phyloP scores from a whole-genome alignment of 768 basidiomycete genomes.

The Neoboletus subvelutipes region DNA sequence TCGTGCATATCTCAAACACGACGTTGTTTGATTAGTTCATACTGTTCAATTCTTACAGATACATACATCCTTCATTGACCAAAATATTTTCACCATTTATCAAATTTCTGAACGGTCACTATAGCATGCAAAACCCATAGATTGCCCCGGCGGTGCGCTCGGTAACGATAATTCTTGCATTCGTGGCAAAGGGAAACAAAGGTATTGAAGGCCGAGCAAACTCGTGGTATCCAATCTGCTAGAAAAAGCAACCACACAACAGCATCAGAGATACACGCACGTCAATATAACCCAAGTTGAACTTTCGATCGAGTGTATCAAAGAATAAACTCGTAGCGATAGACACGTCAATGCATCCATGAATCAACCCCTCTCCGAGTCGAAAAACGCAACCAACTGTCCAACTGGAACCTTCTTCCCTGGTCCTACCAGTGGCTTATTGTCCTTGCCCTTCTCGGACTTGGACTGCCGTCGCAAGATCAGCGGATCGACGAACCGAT shows the following conservation, averaged over 20 bases:
- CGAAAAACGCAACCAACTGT: slow-evolving; percentile 84
- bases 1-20: too few species aligned
- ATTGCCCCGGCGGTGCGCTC: too few species aligned
- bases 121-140: too few species aligned
- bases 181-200: neutral
- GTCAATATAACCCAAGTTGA: neutral
- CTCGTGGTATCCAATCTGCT: neutral
- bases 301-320: neutral
- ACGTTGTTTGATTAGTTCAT: too few species aligned
- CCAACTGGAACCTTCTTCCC: slow-evolving; percentile 71
- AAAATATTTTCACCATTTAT: too few species aligned
- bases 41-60: too few species aligned
- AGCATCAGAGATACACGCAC: neutral
- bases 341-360: neutral
- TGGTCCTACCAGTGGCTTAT: slow-evolving; percentile 35
- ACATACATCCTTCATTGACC: too few species aligned
- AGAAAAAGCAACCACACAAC: neutral
- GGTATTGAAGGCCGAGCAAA: neutral
- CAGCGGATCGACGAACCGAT: slow-evolving; percentile 76
- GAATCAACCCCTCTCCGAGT: slow-evolving; percentile 35
- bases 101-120: too few species aligned
- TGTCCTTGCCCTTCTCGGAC: slow-evolving; percentile 41
- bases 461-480: slow-evolving; percentile 64
- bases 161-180: neutral
- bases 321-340: neutral